Percentiles rank a stretch among this genome's conserved stretches.
phyloP scores from a whole-genome alignment of 2,329 filamentous ascomycete genomes.

The Paracamarosporium sp. region DNA sequence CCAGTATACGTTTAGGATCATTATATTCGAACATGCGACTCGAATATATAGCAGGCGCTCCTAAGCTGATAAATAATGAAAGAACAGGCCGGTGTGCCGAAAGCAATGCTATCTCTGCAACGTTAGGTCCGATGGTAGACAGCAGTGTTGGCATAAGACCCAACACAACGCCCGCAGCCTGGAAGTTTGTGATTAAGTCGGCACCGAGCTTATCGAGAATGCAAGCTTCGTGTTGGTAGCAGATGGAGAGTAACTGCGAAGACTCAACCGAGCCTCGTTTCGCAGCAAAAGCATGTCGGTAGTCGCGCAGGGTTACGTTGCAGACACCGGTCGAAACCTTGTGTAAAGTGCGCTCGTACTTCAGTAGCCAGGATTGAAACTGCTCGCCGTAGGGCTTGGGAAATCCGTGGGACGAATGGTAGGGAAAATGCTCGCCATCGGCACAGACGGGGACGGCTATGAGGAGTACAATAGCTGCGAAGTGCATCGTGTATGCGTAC shows the following conservation, averaged over 20 bases:
- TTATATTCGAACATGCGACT: background rate
- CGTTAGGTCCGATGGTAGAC: background rate
- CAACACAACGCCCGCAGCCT: slow-evolving; percentile 1
- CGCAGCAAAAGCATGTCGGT: background rate
- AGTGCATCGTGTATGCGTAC: too few relatives aligned
- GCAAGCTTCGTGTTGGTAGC: background rate
- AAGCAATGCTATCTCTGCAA: slow-evolving; percentile 9
- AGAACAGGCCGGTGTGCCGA: slow-evolving; percentile 2
- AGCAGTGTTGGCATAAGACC: slow-evolving; percentile 10
- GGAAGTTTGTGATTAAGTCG: background rate
- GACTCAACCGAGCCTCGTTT: too few relatives aligned
- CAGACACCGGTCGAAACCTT: background rate
- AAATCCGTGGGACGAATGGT: background rate
- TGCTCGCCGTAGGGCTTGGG: background rate
- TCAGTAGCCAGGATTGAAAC: background rate
- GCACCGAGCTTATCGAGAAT: background rate
- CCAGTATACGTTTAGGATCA: background rate
- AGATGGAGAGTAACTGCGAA: background rate
- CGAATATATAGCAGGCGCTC: slow-evolving; percentile 1
- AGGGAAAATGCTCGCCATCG: background rate
- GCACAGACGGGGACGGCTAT: background rate
- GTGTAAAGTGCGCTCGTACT: background rate
- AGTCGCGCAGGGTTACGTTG: background rate
- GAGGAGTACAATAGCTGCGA: background rate
- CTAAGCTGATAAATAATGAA: slow-evolving; percentile 1